phyloP scores from a whole-genome alignment of 2,329 filamentous ascomycete species.

The Cladophialophora yegresii region DNA sequence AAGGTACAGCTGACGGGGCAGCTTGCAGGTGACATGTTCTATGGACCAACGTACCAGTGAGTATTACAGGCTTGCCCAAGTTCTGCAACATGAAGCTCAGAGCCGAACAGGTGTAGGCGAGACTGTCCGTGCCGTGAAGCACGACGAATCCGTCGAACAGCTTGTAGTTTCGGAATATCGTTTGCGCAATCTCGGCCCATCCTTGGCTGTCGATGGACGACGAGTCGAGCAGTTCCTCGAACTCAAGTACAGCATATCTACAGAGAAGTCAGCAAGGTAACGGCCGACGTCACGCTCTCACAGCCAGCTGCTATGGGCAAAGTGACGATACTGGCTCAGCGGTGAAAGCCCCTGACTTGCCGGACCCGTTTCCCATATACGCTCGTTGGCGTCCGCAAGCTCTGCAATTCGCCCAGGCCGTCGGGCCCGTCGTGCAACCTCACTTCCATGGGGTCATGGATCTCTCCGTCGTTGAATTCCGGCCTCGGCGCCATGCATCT shows the following conservation, averaged over 20 bases:
- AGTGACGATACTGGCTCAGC: not conserved
- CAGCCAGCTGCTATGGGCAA: not conserved
- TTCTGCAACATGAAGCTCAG: constrained; percentile 92
- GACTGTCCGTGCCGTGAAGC: constrained; percentile 84
- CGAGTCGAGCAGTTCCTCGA: constrained; percentile 80
- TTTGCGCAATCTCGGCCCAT: constrained; percentile 79
- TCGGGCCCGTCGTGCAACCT: constrained; percentile 54
- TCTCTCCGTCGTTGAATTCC: constrained; percentile 78
- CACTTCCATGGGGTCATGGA: constrained; percentile 58
- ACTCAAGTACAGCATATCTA: constrained; percentile 77
- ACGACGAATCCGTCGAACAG: constrained; percentile 90
- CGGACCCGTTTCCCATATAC: constrained; percentile 78
- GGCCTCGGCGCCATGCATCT: constrained; percentile 78
- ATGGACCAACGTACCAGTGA: constrained; percentile 59
- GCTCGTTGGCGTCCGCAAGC: constrained; percentile 76
- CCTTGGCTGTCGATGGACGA: constrained; percentile 84
- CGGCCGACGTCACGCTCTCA: not conserved
- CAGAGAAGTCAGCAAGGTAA: constrained; percentile 7
- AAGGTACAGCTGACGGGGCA: not conserved
- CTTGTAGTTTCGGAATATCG: constrained; percentile 82
- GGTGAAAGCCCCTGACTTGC: constrained; percentile 17
- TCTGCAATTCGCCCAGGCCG: constrained; percentile 56
- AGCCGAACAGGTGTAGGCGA: constrained; percentile 86
- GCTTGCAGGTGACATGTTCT: not conserved
- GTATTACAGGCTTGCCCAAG: constrained; percentile 84